Conservation (phyloP, 352 stramenopile genomes). For the Pythium rishiriense region DNA sequence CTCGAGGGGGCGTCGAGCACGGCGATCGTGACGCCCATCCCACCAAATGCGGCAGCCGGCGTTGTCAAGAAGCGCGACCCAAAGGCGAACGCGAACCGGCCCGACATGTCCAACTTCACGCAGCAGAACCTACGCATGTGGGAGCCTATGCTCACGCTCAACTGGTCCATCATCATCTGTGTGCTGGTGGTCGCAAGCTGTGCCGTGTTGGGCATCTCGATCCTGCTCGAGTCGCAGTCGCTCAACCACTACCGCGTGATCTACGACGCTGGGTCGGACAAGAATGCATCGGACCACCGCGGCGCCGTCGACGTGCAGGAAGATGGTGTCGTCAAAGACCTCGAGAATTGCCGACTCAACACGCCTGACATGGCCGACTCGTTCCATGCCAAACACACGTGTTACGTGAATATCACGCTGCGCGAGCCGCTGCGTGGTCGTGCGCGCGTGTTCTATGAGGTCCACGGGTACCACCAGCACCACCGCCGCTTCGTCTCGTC, state of each 20-base stretch:
- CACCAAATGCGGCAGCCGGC: background rate
- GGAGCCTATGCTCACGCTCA: constrained; percentile 73
- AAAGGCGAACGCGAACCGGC: constrained; percentile 40
- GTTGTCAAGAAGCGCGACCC: constrained; percentile 3
- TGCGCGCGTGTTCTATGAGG: constrained; percentile 64
- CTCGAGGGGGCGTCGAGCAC: constrained; percentile 12
- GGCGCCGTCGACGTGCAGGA: constrained; percentile 31
- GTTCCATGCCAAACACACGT: constrained; percentile 77
- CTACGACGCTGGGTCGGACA: constrained; percentile 51
- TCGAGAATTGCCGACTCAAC: constrained; percentile 58
- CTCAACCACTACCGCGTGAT: constrained; percentile 62
- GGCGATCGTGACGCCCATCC: constrained; percentile 18
- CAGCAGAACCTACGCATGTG: constrained; percentile 74
- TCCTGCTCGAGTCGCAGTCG: constrained; percentile 46
- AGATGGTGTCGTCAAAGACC: constrained; percentile 35
- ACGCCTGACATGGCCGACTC: constrained; percentile 43
- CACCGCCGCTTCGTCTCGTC: constrained; percentile 76
- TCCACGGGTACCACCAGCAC: constrained; percentile 67
- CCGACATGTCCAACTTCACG: constrained; percentile 49
- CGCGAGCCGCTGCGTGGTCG: constrained; percentile 37
- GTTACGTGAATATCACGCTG: constrained; percentile 63
- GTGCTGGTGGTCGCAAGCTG: constrained; percentile 44
- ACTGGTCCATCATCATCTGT: constrained; percentile 58
- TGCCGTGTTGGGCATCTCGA: constrained; percentile 46
- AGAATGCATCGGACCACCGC: constrained; percentile 24